These are phyloP conservation scores for Theobroma grandiflorum DNA, from an alignment of 441 rosid genomes.

Conservation along the genomic window DNA sequence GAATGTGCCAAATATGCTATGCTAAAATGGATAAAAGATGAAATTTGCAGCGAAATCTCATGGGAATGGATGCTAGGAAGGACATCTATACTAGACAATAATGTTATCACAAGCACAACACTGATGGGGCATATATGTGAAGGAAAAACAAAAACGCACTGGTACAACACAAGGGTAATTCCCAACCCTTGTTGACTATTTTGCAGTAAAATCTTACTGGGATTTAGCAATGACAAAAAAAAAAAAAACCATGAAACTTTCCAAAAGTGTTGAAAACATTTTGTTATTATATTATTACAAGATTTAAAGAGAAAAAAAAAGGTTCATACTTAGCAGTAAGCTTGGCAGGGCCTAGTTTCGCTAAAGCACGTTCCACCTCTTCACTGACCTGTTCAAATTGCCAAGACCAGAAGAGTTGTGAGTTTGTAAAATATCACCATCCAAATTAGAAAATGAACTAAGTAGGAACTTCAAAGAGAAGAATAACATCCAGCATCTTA, in stretches of 20 bases:
- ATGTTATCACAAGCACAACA: constrained; percentile 8
- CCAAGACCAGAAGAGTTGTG: neutral
- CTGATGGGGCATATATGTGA: neutral
- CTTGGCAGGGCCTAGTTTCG: constrained; percentile 89
- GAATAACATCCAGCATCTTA: constrained; percentile 49
- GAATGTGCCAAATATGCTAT: neutral
- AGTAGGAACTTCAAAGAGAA: neutral
- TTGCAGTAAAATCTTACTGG: neutral
- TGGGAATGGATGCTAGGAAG: neutral
- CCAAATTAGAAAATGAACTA: neutral
- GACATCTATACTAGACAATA: neutral
- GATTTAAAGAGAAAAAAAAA: constrained; percentile 1
- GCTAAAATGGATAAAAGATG: neutral
- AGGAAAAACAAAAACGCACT: neutral
- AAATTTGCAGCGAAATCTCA: neutral
- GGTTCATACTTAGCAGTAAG: constrained; percentile 69
- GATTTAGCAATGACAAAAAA: neutral
- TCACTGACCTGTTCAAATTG: constrained; percentile 81
- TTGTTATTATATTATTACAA: constrained; percentile 6
- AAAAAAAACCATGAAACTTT: neutral
- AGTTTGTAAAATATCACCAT: neutral
- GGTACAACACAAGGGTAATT: neutral
- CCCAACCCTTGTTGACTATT: neutral
- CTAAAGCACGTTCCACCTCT: constrained; percentile 99
- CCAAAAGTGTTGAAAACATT: neutral